phyloP scores from a whole-genome alignment of 345 rosid species.

The Eucalyptus sideroxylon region DNA sequence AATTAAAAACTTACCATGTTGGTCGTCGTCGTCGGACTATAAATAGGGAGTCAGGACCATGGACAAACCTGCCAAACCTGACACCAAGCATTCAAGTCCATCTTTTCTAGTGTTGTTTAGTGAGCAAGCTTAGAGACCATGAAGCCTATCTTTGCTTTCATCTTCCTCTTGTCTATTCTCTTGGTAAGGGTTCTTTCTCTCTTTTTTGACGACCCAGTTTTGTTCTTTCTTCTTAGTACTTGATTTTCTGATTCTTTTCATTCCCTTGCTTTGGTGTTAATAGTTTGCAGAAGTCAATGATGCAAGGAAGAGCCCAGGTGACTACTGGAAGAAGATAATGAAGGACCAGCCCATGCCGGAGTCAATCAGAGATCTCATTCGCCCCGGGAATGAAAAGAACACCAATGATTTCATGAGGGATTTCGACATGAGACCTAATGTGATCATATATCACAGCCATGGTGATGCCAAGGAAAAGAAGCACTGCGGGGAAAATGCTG shows the following conservation, averaged over 20 bases:
- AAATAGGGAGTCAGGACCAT: not conserved
- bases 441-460: slow-evolving; percentile 20
- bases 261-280: not conserved
- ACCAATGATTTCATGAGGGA: slow-evolving; percentile 1
- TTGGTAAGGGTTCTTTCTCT: slow-evolving; percentile 8
- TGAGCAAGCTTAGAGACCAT: not conserved
- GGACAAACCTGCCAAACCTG: not conserved
- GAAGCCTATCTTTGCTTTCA: slow-evolving; percentile 8
- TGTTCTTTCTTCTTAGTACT: not conserved
- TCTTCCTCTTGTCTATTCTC: slow-evolving; percentile 10
- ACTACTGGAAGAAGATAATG: slow-evolving; percentile 54
- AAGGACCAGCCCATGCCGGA: slow-evolving; percentile 53
- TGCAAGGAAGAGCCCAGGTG: slow-evolving; percentile 39
- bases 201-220: not conserved
- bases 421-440: slow-evolving; percentile 12
- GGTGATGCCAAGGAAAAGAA: not conserved
- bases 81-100: not conserved
- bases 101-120: not conserved
- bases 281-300: slow-evolving; percentile 7
- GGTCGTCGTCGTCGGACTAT: not conserved
- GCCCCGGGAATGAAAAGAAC: not conserved
- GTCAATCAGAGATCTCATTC: slow-evolving; percentile 22
- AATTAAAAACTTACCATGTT: not conserved
- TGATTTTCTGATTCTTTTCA: not conserved
- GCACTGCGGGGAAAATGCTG: not conserved